phyloP scores from a whole-genome alignment of 179 eudicot genomes.

The Beta lomatogona region DNA sequence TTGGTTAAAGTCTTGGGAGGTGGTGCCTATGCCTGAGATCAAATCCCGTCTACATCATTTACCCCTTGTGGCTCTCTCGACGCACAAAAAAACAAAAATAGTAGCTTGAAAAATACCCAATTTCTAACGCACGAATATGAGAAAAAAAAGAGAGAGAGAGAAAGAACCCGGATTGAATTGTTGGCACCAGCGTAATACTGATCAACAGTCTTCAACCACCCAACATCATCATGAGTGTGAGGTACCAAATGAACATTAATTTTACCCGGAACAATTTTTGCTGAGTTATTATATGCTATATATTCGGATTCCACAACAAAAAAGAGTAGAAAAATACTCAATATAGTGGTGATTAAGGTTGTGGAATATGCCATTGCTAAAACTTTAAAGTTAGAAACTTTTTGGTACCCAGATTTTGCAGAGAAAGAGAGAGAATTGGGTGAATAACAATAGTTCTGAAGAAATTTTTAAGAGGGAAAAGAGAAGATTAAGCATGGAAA shows the following conservation, averaged over 20 bases:
- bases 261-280: conserved; percentile 43
- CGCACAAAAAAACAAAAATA: too few relatives aligned
- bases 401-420: not conserved
- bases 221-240: conserved; percentile 93
- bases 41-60: too few relatives aligned
- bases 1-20: too few relatives aligned
- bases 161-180: conserved; percentile 67
- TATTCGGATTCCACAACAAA: conserved; percentile 43
- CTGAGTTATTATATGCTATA: conserved; percentile 63
- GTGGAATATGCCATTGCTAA: conserved; percentile 15
- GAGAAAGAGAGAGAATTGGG: not conserved
- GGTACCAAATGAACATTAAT: conserved; percentile 92
- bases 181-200: conserved; percentile 82
- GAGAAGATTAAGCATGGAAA: not conserved
- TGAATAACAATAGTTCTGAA: not conserved
- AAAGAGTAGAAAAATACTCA: conserved; percentile 17
- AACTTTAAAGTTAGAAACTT: too few relatives aligned
- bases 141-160: not conserved
- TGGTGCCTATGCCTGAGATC: too few relatives aligned
- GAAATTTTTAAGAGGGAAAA: not conserved
- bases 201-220: conserved; percentile 95
- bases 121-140: not conserved
- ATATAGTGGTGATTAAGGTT: not conserved
- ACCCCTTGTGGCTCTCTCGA: too few relatives aligned
- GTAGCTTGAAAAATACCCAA: not conserved